Percentiles rank a stretch among this genome's conserved stretches.
Evolutionary conservation across 140 eudicot species (phyloP).

Genomic region (Senecio squalidus): DNA sequence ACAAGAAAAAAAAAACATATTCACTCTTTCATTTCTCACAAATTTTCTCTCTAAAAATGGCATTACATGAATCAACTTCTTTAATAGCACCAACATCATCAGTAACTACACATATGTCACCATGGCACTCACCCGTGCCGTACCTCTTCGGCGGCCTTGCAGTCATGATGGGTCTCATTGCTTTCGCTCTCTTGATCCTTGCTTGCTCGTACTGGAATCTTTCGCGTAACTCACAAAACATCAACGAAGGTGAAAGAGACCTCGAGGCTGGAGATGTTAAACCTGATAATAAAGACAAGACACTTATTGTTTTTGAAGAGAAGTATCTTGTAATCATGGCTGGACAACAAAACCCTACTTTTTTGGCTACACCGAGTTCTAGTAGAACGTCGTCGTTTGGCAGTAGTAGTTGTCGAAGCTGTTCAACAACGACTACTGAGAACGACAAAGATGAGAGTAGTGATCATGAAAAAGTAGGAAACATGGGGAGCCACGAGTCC

Average conservation of each 20-base stretch:
- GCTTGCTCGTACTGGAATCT: constrained; percentile 67
- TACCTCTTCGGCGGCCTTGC: constrained; percentile 71
- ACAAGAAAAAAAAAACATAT: neutral
- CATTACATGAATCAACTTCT: neutral
- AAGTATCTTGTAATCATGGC: constrained; percentile 63
- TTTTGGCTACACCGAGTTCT: constrained; percentile 47
- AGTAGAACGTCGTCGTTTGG: constrained; percentile 23
- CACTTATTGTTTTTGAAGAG: constrained; percentile 32
- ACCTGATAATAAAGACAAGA: constrained; percentile 5
- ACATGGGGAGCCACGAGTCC: constrained; percentile 1
- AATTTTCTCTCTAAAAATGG: neutral
- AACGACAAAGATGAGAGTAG: constrained; percentile 1
- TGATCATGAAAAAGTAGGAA: constrained; percentile 1
- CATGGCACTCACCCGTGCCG: constrained; percentile 79
- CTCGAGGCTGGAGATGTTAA: constrained; percentile 18
- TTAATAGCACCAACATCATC: constrained; percentile 31
- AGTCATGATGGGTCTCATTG: constrained; percentile 55
- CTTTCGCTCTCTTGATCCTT: constrained; percentile 54
- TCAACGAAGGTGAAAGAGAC: constrained; percentile 10
- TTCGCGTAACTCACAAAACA: constrained; percentile 11
- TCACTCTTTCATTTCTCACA: neutral
- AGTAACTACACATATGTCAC: constrained; percentile 32
- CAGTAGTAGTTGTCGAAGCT: constrained; percentile 11
- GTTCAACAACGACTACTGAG: neutral
- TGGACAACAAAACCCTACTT: constrained; percentile 54